Evolutionary conservation across 345 rosid species (phyloP).

Genomic region (Barbarea vulgaris): DNA sequence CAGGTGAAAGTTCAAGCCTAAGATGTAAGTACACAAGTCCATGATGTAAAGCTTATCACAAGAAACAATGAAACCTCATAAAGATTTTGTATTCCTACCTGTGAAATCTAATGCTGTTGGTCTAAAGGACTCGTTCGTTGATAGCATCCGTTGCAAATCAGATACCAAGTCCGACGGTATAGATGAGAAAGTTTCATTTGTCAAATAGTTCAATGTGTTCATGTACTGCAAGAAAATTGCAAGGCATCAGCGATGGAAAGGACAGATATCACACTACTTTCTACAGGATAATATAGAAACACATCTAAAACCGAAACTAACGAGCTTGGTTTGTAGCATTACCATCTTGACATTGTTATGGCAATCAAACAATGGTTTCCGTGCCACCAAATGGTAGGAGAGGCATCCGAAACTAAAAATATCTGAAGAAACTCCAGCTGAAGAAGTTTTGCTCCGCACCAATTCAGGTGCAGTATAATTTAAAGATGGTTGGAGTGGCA

Average conservation of each 20-base stretch:
- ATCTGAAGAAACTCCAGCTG: constrained; percentile 72
- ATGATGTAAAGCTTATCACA: constrained; percentile 8
- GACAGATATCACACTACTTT: not conserved
- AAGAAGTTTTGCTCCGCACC: constrained; percentile 65
- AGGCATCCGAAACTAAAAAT: constrained; percentile 93
- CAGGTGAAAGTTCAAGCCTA: constrained; percentile 32
- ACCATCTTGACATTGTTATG: constrained; percentile 96
- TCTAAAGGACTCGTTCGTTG: constrained; percentile 77
- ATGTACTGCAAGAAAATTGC: constrained; percentile 66
- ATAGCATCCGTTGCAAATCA: constrained; percentile 88
- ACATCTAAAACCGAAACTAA: constrained; percentile 14
- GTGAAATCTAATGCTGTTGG: constrained; percentile 92
- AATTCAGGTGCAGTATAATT: constrained; percentile 96
- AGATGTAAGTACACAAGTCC: constrained; percentile 23
- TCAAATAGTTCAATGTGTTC: constrained; percentile 86
- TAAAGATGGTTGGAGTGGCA: constrained; percentile 90
- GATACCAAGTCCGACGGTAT: constrained; percentile 79
- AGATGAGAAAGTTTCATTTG: constrained; percentile 78
- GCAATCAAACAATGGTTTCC: constrained; percentile 87
- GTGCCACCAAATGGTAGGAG: constrained; percentile 80
- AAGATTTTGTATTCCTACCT: constrained; percentile 48
- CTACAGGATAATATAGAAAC: not conserved
- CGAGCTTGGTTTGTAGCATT: constrained; percentile 26
- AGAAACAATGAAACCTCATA: constrained; percentile 4
- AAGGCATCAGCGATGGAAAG: constrained; percentile 19